Conservation (phyloP, 495 filamentous ascomycete species). For the Mytilinidion resinicola region DNA sequence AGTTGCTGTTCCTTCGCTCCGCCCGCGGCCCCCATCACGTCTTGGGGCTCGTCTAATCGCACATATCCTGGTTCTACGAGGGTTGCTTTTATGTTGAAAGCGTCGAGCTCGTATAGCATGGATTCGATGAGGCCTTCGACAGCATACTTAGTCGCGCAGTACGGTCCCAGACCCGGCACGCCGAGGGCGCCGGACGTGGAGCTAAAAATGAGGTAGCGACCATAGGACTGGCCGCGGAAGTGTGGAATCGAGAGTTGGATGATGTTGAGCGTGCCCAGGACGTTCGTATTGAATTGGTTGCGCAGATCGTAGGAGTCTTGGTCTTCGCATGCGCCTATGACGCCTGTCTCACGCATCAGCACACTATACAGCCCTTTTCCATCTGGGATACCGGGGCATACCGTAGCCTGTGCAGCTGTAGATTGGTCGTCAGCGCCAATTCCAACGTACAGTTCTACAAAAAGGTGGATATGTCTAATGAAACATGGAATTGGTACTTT, state of each 20-base stretch:
- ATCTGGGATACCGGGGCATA: slow-evolving; percentile 1
- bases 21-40: slow-evolving; percentile 2
- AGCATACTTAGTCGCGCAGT: slow-evolving; percentile 94
- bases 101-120: slow-evolving; percentile 90
- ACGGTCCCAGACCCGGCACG: slow-evolving; percentile 85
- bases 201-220: slow-evolving; percentile 89
- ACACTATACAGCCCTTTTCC: no score
- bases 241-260: slow-evolving; percentile 84
- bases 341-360: slow-evolving; percentile 43
- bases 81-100: slow-evolving; percentile 85
- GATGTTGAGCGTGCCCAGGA: slow-evolving; percentile 89
- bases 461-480: neutral
- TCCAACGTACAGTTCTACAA: neutral
- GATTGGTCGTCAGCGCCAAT: neutral
- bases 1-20: slow-evolving; percentile 14
- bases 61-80: slow-evolving; percentile 88
- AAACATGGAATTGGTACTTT: slow-evolving; percentile 46
- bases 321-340: slow-evolving; percentile 94
- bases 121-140: slow-evolving; percentile 92
- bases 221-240: slow-evolving; percentile 67
- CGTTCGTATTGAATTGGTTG: slow-evolving; percentile 96
- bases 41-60: slow-evolving; percentile 58
- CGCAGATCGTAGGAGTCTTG: slow-evolving; percentile 92
- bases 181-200: slow-evolving; percentile 83
- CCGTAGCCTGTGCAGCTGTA: slow-evolving; percentile 64